Base-by-base conservation (phyloP, 73 alveolate genomes). In the Strombidium stylifer region DNA sequence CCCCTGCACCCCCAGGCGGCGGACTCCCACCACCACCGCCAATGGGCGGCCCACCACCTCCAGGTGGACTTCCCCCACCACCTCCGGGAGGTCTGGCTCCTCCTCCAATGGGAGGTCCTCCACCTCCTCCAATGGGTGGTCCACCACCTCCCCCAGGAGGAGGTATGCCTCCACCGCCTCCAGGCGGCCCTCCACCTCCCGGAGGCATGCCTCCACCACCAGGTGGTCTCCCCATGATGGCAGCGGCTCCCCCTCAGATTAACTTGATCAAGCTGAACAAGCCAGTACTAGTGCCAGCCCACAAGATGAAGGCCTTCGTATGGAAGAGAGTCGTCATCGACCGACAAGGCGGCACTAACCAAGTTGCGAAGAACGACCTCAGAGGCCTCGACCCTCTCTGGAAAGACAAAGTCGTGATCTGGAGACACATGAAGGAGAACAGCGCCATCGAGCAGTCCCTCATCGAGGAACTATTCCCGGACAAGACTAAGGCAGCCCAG, bases 81-180 rank as follows among this genome's bases (percentile, higher is more conserved):
- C 78, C 78, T 45, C 78, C 78, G 10, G 78, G 78, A 53, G 74
- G 66, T 7, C 73, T 61, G 12, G 73, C 67, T 10, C 42, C 36
- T 65, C 64, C 66, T 1, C 66, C 73, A 26, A 55, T 57, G 21
- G 73, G 73, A 10, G 51, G 61, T 2, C 32, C 26, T 55, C 52
- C 40, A 6, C 49, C 64, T 21, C 51, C 67, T 14, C 67, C 67
- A 69, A 26, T 39, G 55, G 27, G 67, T 20, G 7, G 23, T 18
- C 56, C 61, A 27, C 82, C 82, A 2, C 54, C 54, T 25, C 82
- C 82, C 7, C 82, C 82, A 27, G 71, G 60, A 39, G 10, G 26
- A 14, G 61, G 59, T 3, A 10, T 25, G 20, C 75, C 75, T 41
- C 62, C 62, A 4, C 59, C 61, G 44, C 62, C 62, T 23, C 49